Evolutionary conservation across 164 flowering plant species (phyloP), one percentile per base, ranked within the genome.

Genomic region (Magnolia officinalis): DNA sequence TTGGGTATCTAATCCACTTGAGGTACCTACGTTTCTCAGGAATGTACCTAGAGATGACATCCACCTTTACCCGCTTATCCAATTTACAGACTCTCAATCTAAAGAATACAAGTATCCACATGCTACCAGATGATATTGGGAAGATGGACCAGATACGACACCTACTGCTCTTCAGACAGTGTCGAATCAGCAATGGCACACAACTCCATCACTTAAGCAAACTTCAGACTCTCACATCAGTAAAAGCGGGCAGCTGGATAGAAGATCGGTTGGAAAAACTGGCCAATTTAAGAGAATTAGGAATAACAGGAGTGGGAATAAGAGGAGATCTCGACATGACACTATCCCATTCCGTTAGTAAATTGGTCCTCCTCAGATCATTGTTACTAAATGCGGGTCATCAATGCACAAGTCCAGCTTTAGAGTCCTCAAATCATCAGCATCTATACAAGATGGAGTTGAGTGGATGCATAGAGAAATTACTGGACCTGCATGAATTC

Each of bases 111-210:
- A 18, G 24, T 59, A 4, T 55, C 69, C 11, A 16, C 72, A 1
- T 1, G 19, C 55, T 20, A 50, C 50, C 18, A 31, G 59, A 21
- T 24, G 66, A 9, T 9, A 29, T 68, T 29, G 51, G 51, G 23
- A 58, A 68, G 67, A 52, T 75, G 77, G 11, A 37, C 24, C 26
- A 75, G 10, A 9, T 68, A 26, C 68, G 72, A 1, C 72, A 75
- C 20, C 66, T 75, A 26, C 29, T 26, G 29, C 29, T 26, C 29
- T 26, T 8, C 6, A 2, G 2, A 6, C 20, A 2, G 19, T 11
- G 14, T 2, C 29, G 14, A 1, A 13, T 1, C n/a, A 24, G 14
- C n/a, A 19, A 23, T 8, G 52, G 55, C 6, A 13, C 13, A n/a
- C 6, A 9, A 31, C 31, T 55, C 49, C 8, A 52, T 14, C 1